Evolutionary conservation across 306 rosid species (phyloP), one percentile per base, ranked within the genome.

Genomic region (Dicorynia guianensis): DNA sequence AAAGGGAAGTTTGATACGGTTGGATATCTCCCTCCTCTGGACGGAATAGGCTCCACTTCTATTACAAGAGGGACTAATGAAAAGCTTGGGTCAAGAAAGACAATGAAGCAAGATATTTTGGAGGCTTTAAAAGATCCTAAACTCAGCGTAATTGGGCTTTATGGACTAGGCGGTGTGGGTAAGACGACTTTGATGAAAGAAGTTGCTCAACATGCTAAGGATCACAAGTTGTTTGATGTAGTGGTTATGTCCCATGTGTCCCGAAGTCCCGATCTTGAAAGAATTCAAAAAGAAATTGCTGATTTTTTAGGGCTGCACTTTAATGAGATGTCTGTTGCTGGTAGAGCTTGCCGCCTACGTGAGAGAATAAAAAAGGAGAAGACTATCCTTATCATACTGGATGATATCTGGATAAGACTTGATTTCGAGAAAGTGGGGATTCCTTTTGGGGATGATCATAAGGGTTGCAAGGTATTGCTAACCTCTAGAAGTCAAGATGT

Each of bases 381-480:
- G 8, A 63, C 8, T 17, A 4, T 63, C 30, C 69, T 63, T 11
- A 9, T 63, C 9, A 25, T 25, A 25, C 30, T 25, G 30, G 49
- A 69, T 13, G 40, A 70, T 25, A 8, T 71, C 39, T 56, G 61
- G 55, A 25, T 1, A 13, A 0, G 0, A 8, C 4, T 56, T 5
- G 66, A 56, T 3, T 57, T 56, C 0, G 30, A 42, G 0, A 3
- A n/a, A 43, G 5, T 55, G 0, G 76, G 76, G 42, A 57, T 71
- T 43, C 65, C 7, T 33, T 4, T 5, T 5, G 46, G 14, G 4
- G 25, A 56, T 56, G 43, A 71, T 55, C 11, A 57, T 0, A 20
- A 55, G 14, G 76, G 76, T 2, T 42, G 76, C 55, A 71, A 71
- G n/a, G 0, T 71, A 11, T 71, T 56, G 33, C 12, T 71, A 13